phyloP scores from a whole-genome alignment of 495 filamentous ascomycete species.

The Bacidia gigantensis region DNA sequence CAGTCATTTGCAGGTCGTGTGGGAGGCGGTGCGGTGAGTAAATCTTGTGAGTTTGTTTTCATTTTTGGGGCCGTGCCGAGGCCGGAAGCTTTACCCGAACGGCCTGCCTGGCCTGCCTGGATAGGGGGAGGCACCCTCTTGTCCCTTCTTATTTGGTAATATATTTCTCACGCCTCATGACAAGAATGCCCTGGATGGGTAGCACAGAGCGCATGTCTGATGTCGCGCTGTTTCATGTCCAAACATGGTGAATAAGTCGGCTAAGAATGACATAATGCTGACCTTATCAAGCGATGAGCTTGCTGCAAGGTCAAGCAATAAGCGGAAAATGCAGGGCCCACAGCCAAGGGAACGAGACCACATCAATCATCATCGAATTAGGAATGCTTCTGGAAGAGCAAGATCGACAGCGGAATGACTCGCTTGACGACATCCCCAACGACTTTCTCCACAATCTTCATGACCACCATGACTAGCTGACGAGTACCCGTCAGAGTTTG shows the following conservation, averaged over 20 bases:
- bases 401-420: not conserved
- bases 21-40: conserved; percentile 6
- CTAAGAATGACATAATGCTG: not conserved
- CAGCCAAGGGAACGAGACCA: not conserved
- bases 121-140: too few species aligned
- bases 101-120: too few species aligned
- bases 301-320: not conserved
- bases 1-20: conserved; percentile 15
- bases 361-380: not conserved
- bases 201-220: too few species aligned
- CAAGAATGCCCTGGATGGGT: too few species aligned
- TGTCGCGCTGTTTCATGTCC: too few species aligned
- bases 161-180: not conserved
- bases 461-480: too few species aligned
- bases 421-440: not conserved
- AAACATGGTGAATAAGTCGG: too few species aligned
- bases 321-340: not conserved
- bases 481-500: not conserved
- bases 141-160: too few species aligned
- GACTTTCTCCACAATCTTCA: not conserved
- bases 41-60: conserved; percentile 3
- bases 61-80: not conserved
- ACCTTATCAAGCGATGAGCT: too few species aligned
- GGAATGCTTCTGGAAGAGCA: too few species aligned
- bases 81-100: not conserved